Conservation (phyloP, 2,329 filamentous ascomycete species). For the Colletotrichum limetticola region DNA sequence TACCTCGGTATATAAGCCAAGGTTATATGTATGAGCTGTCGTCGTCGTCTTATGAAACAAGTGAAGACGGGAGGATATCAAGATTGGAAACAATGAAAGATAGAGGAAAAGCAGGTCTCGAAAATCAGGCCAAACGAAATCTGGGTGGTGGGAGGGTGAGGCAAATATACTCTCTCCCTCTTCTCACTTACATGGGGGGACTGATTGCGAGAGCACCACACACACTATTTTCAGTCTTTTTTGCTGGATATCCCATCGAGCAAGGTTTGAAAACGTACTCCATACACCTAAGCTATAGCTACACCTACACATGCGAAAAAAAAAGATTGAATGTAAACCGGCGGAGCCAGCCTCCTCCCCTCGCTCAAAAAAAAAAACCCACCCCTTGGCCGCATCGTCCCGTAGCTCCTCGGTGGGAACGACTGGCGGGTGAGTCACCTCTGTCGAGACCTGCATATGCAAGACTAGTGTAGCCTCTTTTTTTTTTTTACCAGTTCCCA, state of each 20-base stretch:
- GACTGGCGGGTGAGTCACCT: conserved; percentile 42
- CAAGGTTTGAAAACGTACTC: not conserved
- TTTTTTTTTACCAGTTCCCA: not conserved
- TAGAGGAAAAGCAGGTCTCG: conserved; percentile 14
- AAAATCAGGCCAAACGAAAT: conserved; percentile 24
- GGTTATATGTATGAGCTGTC: not conserved
- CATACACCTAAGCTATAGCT: not conserved
- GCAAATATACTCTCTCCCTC: conserved; percentile 24
- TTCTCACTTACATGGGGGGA: not conserved
- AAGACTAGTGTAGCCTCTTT: conserved; percentile 13
- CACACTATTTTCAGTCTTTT: not conserved
- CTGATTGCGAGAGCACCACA: conserved; percentile 3
- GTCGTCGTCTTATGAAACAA: not conserved
- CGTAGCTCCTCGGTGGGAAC: conserved; percentile 33
- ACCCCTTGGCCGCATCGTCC: conserved; percentile 25
- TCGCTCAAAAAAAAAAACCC: not conserved
- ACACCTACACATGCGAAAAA: not conserved
- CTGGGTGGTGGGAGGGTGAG: not conserved
- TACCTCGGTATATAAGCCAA: not conserved
- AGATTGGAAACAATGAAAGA: conserved; percentile 3
- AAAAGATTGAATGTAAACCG: not conserved
- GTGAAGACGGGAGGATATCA: not conserved
- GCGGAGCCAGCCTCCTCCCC: conserved; percentile 9
- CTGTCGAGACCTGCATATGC: conserved; percentile 36
- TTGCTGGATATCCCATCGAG: not conserved